These are phyloP conservation scores for Strigomonas culicis DNA, from an alignment of 208 protist species.

Conservation along the genomic window DNA sequence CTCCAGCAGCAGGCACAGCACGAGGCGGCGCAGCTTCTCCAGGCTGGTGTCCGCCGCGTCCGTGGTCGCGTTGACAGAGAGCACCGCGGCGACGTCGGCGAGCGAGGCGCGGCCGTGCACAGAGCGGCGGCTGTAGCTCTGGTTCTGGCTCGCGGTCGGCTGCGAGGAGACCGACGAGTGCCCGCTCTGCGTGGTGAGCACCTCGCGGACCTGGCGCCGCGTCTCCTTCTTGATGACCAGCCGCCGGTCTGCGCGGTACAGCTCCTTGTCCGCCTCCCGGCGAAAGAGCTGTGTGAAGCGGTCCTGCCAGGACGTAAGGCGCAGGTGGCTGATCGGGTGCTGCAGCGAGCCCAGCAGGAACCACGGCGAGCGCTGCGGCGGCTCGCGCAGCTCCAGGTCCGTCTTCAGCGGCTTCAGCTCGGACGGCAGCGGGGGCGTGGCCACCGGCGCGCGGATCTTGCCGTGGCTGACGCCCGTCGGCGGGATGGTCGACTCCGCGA, in stretches of 20 bases:
- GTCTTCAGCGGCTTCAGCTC: neutral
- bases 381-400: constrained; percentile 14
- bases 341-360: constrained; percentile 41
- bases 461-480: neutral
- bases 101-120: neutral
- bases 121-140: neutral
- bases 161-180: too few relatives aligned
- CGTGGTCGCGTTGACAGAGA: neutral
- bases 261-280: constrained; percentile 26
- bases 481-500: neutral
- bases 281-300: constrained; percentile 26
- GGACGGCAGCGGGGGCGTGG: neutral
- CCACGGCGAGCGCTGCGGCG: constrained; percentile 13
- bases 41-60: constrained; percentile 6
- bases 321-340: constrained; percentile 29
- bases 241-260: constrained; percentile 28
- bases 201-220: constrained; percentile 29
- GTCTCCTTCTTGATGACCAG: constrained; percentile 30
- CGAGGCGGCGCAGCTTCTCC: constrained; percentile 35
- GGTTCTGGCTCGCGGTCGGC: too few relatives aligned
- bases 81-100: neutral
- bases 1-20: constrained; percentile 47
- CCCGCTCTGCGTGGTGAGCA: constrained; percentile 4
- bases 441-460: neutral
- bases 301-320: constrained; percentile 53